A percentile compares a stretch with the other conserved stretches of the same genome.
These are phyloP conservation scores for Avena atlantica DNA, from an alignment of 176 grass and related monocot genomes.

Conservation along the genomic window DNA sequence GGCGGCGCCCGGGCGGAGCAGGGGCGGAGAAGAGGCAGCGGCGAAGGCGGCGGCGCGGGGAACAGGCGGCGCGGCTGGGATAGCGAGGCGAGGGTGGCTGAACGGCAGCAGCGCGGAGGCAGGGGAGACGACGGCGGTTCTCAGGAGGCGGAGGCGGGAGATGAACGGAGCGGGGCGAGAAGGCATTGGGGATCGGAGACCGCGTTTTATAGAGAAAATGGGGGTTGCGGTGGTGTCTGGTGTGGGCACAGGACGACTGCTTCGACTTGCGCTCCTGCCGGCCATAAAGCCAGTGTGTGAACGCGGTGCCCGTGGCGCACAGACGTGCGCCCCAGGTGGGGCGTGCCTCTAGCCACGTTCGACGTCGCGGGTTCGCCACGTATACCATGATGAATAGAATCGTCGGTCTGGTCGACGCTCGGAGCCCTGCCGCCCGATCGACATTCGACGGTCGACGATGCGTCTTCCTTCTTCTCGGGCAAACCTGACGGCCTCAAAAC, in stretches of 20 bases:
- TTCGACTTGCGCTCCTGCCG: conserved; percentile 3
- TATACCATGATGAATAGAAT: neutral
- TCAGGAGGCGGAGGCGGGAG: conserved; percentile 25
- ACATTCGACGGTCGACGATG: neutral
- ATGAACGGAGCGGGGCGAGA: conserved; percentile 28
- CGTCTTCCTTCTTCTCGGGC: neutral
- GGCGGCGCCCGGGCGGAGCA: conserved; percentile 20
- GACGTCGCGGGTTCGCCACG: conserved; percentile 9
- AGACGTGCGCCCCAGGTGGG: neutral
- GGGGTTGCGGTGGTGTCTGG: neutral
- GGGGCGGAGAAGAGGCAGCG: conserved; percentile 3
- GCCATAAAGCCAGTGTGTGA: neutral
- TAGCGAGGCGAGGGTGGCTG: conserved; percentile 11
- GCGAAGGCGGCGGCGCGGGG: neutral
- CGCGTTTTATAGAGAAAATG: conserved; percentile 24
- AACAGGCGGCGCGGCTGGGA: neutral
- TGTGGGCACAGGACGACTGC: neutral
- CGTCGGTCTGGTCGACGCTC: neutral
- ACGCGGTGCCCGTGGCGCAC: neutral
- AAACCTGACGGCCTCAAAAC: neutral
- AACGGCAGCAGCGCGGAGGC: neutral
- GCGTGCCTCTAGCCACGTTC: conserved; percentile 35
- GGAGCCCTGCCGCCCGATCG: neutral
- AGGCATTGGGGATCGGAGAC: conserved; percentile 1
- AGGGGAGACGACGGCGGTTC: conserved; percentile 2